phyloP scores from a whole-genome alignment of 768 basidiomycete genomes.

The Leccinum aurantiacum region DNA sequence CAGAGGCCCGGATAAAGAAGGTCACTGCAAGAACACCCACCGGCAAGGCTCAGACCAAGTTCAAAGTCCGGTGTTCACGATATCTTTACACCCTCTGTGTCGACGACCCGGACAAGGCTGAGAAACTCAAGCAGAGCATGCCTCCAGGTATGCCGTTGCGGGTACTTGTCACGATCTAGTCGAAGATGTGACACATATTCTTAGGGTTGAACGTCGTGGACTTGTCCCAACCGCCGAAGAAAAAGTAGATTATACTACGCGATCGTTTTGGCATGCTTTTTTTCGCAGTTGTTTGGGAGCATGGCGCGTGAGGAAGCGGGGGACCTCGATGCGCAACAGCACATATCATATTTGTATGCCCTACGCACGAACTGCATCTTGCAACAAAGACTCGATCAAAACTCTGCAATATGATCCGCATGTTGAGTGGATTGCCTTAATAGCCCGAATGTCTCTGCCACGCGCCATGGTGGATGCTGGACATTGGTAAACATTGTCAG shows the following conservation, averaged over 20 bases:
- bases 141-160: slow-evolving; percentile 75
- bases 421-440: neutral
- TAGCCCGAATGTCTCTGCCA: neutral
- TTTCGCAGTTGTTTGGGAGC: neutral
- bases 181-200: neutral
- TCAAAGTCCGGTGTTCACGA: slow-evolving; percentile 96
- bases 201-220: slow-evolving; percentile 73
- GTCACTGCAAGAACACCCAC: slow-evolving; percentile 63
- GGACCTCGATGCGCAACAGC: slow-evolving; percentile 7
- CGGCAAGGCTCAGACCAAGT: slow-evolving; percentile 87
- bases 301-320: slow-evolving; percentile 3
- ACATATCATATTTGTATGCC: slow-evolving; percentile 20
- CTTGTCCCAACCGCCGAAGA: slow-evolving; percentile 58
- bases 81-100: slow-evolving; percentile 97
- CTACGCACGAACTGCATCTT: slow-evolving; percentile 18
- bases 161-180: neutral
- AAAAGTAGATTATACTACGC: slow-evolving; percentile 59
- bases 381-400: slow-evolving; percentile 15
- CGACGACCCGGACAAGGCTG: slow-evolving; percentile 97
- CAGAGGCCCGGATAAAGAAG: slow-evolving; percentile 99
- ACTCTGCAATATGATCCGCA: neutral
- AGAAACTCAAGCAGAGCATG: slow-evolving; percentile 92
- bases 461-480: neutral
- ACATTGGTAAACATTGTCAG: neutral
- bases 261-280: slow-evolving; percentile 8